Conservation (phyloP, 257 asterid genomes). For the Nicotiana sylvestris region DNA sequence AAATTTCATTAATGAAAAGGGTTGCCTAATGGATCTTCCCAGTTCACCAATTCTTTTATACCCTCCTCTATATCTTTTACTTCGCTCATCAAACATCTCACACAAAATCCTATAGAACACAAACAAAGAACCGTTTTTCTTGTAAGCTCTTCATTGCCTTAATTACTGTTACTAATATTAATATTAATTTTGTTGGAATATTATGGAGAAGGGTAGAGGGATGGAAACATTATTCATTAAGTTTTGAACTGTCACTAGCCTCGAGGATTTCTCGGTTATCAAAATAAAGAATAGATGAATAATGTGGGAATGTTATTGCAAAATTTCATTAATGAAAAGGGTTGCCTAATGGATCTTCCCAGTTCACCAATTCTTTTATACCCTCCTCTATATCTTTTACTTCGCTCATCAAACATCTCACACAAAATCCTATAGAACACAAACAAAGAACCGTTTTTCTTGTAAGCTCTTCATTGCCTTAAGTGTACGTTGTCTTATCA, state of each 20-base stretch:
- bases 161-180: no score
- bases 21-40: conserved; percentile 14
- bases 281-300: neutral
- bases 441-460: conserved; percentile 14
- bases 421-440: conserved; percentile 12
- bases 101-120: conserved; percentile 12
- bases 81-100: conserved; percentile 31
- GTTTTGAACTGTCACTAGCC: neutral
- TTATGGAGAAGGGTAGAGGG: no score
- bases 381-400: conserved; percentile 18
- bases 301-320: neutral
- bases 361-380: conserved; percentile 24
- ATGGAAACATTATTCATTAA: neutral
- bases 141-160: neutral
- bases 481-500: neutral
- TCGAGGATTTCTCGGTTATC: neutral
- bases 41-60: conserved; percentile 24
- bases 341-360: conserved; percentile 14
- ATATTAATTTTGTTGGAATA: neutral
- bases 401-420: conserved; percentile 31
- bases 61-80: conserved; percentile 18
- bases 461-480: conserved; percentile 5
- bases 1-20: neutral
- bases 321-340: neutral
- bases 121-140: conserved; percentile 14